These are phyloP conservation scores for Sporodiniella umbellata DNA, from an alignment of 371 early-diverging fungal species.

Conservation along the genomic window DNA sequence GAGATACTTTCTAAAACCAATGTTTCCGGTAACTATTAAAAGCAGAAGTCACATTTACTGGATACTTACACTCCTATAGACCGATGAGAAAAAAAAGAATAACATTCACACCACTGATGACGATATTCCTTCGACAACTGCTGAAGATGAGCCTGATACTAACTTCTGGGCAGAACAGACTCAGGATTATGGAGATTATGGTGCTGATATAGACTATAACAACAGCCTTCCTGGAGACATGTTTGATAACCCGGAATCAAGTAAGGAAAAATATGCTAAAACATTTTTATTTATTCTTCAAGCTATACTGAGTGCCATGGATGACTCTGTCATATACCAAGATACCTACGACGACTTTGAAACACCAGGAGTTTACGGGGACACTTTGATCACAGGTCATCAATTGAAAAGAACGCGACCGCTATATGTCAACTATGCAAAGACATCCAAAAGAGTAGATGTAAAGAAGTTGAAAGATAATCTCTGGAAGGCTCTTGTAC, in stretches of 20 bases:
- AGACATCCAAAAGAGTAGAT: constrained; percentile 90
- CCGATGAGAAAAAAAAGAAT: constrained; percentile 1
- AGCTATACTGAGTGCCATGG: constrained; percentile 23
- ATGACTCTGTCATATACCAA: constrained; percentile 33
- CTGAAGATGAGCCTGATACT: constrained; percentile 24
- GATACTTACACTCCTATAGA: too few relatives aligned
- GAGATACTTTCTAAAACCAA: constrained; percentile 79
- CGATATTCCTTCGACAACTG: too few relatives aligned
- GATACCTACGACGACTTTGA: constrained; percentile 24
- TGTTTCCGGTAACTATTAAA: constrained; percentile 56
- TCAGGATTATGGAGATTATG: constrained; percentile 12
- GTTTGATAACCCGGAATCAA: constrained; percentile 18
- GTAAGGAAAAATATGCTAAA: constrained; percentile 10
- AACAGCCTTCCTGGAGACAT: constrained; percentile 13
- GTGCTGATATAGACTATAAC: constrained; percentile 9
- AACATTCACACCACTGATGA: not conserved
- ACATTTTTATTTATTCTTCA: not conserved
- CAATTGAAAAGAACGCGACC: constrained; percentile 63
- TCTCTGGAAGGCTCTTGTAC: constrained; percentile 71
- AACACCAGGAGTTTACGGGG: constrained; percentile 28
- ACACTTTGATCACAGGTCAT: constrained; percentile 38
- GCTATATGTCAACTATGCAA: constrained; percentile 77
- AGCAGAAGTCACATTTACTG: too few relatives aligned
- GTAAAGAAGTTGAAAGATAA: constrained; percentile 94
- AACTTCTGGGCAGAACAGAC: constrained; percentile 41